These are phyloP conservation scores for Selaginella moellendorffii DNA, from an alignment of 75 land plant genomes.

Conservation along the genomic window DNA sequence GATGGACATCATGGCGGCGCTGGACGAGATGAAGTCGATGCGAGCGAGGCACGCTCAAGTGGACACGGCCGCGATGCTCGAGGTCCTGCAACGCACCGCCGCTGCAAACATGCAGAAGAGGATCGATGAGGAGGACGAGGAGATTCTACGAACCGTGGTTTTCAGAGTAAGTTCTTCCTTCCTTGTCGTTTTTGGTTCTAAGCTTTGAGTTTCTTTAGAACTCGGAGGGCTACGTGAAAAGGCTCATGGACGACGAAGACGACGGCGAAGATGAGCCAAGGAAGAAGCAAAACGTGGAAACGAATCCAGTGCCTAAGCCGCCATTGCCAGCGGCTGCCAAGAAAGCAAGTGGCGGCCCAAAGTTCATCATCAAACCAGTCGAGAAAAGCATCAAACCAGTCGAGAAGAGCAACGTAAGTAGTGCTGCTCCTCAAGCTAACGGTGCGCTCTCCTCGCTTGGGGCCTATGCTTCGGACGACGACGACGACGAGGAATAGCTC, in stretches of 20 bases:
- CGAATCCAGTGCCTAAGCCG: background rate
- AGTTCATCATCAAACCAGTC: background rate
- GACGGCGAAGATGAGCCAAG: slow-evolving; percentile 19
- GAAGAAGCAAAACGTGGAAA: background rate
- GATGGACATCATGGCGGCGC: slow-evolving; percentile 90
- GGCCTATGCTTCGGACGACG: background rate
- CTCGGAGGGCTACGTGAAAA: slow-evolving; percentile 31
- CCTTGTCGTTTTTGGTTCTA: too few species aligned
- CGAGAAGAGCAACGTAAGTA: background rate
- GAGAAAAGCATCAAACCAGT: too few species aligned
- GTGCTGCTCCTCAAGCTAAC: background rate
- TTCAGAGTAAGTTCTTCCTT: too few species aligned
- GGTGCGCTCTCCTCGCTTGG: background rate
- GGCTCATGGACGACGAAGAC: slow-evolving; percentile 35
- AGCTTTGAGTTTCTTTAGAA: too few species aligned
- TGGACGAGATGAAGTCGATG: slow-evolving; percentile 97
- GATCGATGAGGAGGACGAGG: slow-evolving; percentile 74
- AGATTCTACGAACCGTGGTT: slow-evolving; percentile 45
- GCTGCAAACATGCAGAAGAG: slow-evolving; percentile 62
- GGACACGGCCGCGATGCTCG: slow-evolving; percentile 62
- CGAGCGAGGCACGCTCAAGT: slow-evolving; percentile 90
- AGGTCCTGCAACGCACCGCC: slow-evolving; percentile 47
- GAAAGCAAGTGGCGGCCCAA: background rate
- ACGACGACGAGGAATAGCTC: too few species aligned
- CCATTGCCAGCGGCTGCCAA: background rate